These are phyloP conservation scores for Purshia tridentata DNA, from an alignment of 306 rosid genomes.

Conservation along the genomic window DNA sequence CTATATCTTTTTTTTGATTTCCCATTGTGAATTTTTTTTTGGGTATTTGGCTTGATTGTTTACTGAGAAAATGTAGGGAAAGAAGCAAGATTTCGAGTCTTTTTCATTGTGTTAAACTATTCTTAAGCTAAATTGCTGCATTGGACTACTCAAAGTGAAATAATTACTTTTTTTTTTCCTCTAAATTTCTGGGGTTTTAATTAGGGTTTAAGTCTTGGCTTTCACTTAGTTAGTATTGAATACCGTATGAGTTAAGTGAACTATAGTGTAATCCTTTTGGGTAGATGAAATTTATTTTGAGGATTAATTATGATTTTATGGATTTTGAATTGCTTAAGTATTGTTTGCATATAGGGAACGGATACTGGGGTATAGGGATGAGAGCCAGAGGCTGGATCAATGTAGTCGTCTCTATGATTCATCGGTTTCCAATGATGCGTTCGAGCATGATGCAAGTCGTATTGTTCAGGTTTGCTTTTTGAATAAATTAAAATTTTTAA, in stretches of 20 bases:
- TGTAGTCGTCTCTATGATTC: conserved; percentile 91
- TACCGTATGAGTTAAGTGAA: not conserved
- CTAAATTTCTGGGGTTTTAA: not conserved
- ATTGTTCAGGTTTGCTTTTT: conserved; percentile 71
- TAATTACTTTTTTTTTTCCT: not conserved
- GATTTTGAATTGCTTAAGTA: conserved; percentile 30
- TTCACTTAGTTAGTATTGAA: not conserved
- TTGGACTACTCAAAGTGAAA: not conserved
- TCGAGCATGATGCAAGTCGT: conserved; percentile 84
- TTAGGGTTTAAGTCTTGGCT: not conserved
- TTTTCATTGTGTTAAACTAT: not conserved
- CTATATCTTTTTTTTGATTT: not conserved
- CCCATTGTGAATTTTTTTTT: not conserved
- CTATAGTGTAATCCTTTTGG: not conserved
- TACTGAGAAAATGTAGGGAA: conserved; percentile 3
- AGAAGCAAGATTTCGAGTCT: conserved; percentile 2
- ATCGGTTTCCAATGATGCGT: conserved; percentile 74
- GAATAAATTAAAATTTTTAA: not conserved
- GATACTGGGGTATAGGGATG: conserved; percentile 77
- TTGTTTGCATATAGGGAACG: conserved; percentile 58
- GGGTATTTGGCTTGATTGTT: conserved; percentile 8
- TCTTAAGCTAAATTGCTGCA: not conserved
- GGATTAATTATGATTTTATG: not conserved
- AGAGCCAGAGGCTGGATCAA: conserved; percentile 93
- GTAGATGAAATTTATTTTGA: not conserved